phyloP scores from a whole-genome alignment of 2,329 filamentous ascomycete genomes.

The Fusarium fracticaudum region DNA sequence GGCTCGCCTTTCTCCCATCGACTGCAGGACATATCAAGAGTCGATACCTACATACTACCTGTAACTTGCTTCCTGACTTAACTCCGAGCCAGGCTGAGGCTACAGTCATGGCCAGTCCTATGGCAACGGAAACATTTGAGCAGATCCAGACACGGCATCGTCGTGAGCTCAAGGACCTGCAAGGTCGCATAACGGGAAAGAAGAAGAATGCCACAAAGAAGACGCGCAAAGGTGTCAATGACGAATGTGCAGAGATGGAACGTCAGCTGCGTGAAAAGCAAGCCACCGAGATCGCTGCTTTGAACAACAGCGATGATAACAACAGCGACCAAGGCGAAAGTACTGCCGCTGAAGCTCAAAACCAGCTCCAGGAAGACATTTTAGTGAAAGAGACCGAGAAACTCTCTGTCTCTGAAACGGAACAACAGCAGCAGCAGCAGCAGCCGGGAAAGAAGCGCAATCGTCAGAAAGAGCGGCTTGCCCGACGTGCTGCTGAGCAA shows the following conservation, averaged over 20 bases:
- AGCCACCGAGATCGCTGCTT: slow-evolving; percentile 63
- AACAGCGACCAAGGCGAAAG: slow-evolving; percentile 24
- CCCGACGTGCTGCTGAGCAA: slow-evolving; percentile 86
- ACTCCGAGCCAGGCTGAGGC: background rate
- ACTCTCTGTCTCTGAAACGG: slow-evolving; percentile 29
- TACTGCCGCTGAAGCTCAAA: background rate
- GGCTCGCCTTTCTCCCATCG: background rate
- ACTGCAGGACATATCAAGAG: background rate
- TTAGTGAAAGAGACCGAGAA: slow-evolving; percentile 36
- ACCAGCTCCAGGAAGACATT: slow-evolving; percentile 14
- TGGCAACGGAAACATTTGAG: slow-evolving; percentile 68
- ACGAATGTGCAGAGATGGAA: slow-evolving; percentile 79
- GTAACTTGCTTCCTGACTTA: background rate
- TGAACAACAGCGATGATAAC: slow-evolving; percentile 45
- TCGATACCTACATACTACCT: background rate
- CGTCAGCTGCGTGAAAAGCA: slow-evolving; percentile 73
- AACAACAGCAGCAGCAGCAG: slow-evolving; percentile 14
- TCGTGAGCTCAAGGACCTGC: slow-evolving; percentile 88
- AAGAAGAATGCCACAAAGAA: slow-evolving; percentile 97
- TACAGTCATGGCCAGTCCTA: slow-evolving; percentile 41
- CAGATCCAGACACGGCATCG: slow-evolving; percentile 82
- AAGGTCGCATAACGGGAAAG: slow-evolving; percentile 87
- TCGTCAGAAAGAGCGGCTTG: slow-evolving; percentile 89
- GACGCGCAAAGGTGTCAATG: slow-evolving; percentile 78
- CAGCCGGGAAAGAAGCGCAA: slow-evolving; percentile 77